Evolutionary conservation across 2,329 filamentous ascomycete species (phyloP).

Genomic region (Stromatinia cepivora): DNA sequence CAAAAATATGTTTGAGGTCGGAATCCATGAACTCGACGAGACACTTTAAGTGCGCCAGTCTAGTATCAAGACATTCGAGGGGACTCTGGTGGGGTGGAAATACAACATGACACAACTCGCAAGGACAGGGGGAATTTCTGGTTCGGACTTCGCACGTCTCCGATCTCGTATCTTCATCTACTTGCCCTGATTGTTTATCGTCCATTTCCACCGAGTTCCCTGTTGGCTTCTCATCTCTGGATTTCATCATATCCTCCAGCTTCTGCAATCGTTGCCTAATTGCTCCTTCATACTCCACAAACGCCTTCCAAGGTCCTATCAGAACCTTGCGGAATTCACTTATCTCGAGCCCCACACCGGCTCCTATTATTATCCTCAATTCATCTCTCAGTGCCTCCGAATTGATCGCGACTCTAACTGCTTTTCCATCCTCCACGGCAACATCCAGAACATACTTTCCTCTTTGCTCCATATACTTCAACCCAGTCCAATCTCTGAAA

Average conservation of each 20-base stretch:
- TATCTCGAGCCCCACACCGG: neutral
- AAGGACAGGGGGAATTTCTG: neutral
- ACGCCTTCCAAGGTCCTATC: constrained; percentile 8
- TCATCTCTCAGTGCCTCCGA: constrained; percentile 10
- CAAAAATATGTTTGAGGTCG: constrained; percentile 21
- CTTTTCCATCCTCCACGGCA: neutral
- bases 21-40: constrained; percentile 16
- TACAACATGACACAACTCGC: constrained; percentile 5
- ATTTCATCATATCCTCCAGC: constrained; percentile 1
- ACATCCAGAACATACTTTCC: constrained; percentile 23
- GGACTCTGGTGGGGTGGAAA: neutral
- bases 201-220: neutral
- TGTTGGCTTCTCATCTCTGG: neutral
- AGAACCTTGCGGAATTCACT: neutral
- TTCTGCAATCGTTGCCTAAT: neutral
- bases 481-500: neutral
- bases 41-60: constrained; percentile 13
- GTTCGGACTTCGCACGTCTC: neutral
- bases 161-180: neutral
- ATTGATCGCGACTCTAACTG: constrained; percentile 8
- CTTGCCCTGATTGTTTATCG: neutral
- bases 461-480: neutral
- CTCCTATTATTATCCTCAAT: neutral
- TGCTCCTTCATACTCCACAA: constrained; percentile 3
- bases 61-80: constrained; percentile 13